These are phyloP conservation scores for Cyclocybe aegerita DNA, from an alignment of 768 basidiomycete species.

Conservation along the genomic window DNA sequence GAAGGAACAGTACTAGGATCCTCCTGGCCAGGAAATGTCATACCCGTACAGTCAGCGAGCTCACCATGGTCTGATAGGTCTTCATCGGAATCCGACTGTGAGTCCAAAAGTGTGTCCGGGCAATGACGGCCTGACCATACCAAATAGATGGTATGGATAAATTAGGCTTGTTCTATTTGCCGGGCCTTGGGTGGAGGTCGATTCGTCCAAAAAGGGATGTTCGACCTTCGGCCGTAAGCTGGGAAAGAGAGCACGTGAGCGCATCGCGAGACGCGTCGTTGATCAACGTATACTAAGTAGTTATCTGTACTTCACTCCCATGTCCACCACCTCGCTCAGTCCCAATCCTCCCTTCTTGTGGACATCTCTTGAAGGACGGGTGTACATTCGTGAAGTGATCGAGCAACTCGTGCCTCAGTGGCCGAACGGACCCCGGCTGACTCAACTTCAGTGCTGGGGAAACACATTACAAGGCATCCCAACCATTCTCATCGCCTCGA, in stretches of 20 bases:
- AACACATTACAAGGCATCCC: conserved; percentile 15
- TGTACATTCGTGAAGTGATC: conserved; percentile 1
- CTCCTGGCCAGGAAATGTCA: too few relatives aligned
- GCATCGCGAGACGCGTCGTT: not conserved
- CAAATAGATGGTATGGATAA: too few relatives aligned
- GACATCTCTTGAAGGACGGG: not conserved
- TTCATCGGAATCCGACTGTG: too few relatives aligned
- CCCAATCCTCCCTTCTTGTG: not conserved
- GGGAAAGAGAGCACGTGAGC: not conserved
- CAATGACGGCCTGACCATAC: too few relatives aligned
- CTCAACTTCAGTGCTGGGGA: conserved; percentile 19
- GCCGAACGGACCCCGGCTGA: conserved; percentile 3
- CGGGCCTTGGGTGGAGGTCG: too few relatives aligned
- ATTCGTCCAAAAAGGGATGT: too few relatives aligned
- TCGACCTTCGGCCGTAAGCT: too few relatives aligned
- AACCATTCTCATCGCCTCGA: conserved; percentile 18
- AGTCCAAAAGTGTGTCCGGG: too few relatives aligned
- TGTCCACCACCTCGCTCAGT: not conserved
- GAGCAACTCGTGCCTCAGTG: conserved; percentile 3
- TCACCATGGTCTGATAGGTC: too few relatives aligned
- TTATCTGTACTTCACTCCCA: not conserved
- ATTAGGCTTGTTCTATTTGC: not conserved
- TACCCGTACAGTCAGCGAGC: too few relatives aligned
- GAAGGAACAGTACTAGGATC: too few relatives aligned
- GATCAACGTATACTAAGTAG: not conserved